Conservation (phyloP, 495 filamentous ascomycete species). For the Aspergillus egyptiacus region DNA sequence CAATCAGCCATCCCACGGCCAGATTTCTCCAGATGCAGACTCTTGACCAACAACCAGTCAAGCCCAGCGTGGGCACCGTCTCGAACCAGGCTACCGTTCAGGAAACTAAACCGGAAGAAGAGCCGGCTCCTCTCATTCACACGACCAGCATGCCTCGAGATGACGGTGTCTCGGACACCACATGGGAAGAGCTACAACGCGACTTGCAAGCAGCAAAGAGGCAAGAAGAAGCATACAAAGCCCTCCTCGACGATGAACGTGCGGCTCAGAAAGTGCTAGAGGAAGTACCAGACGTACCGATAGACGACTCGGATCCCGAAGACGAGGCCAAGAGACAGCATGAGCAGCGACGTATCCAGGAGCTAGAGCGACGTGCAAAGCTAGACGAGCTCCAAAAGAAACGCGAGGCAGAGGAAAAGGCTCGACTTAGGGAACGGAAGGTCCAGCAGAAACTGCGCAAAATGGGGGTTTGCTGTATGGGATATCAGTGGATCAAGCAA, state of each 20-base stretch:
- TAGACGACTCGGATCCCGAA: conserved; percentile 17
- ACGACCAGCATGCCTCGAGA: conserved; percentile 35
- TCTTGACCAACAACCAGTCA: not conserved
- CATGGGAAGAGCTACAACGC: conserved; percentile 54
- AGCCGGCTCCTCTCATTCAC: not conserved
- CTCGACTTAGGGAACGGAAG: conserved; percentile 32
- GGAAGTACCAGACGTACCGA: conserved; percentile 7
- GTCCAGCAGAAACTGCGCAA: conserved; percentile 38
- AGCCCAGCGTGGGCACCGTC: not conserved
- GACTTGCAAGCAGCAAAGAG: conserved; percentile 37
- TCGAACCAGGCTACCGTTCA: not conserved
- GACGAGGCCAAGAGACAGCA: conserved; percentile 20
- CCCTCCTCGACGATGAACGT: conserved; percentile 12
- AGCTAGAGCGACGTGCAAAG: conserved; percentile 28
- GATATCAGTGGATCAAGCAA: conserved; percentile 53
- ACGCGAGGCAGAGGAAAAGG: conserved; percentile 17
- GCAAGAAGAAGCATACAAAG: conserved; percentile 16
- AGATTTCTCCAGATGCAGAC: not conserved
- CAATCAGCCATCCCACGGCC: not conserved
- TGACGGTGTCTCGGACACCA: conserved; percentile 50
- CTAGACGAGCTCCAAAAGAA: conserved; percentile 23
- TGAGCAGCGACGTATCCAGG: conserved; percentile 32
- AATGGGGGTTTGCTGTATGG: conserved; percentile 46
- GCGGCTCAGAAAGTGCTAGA: not conserved
- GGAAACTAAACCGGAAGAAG: not conserved